These are phyloP conservation scores for Rehmannia glutinosa DNA, from an alignment of 257 asterid species.

Conservation along the genomic window DNA sequence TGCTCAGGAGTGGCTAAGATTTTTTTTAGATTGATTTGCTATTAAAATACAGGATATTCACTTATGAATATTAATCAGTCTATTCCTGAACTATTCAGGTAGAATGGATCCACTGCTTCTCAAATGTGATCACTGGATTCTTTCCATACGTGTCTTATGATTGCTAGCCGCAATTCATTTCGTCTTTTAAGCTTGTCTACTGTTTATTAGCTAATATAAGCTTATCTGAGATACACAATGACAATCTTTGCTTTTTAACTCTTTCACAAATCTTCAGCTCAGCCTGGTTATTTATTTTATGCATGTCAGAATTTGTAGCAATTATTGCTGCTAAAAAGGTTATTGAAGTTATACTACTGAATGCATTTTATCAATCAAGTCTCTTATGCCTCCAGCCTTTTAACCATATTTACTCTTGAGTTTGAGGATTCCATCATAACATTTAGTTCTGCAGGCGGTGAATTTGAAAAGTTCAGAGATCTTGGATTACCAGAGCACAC, in stretches of 20 bases:
- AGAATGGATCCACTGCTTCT: background rate
- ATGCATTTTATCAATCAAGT: background rate
- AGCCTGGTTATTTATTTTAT: background rate
- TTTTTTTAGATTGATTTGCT: background rate
- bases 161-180: no score
- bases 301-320: no score
- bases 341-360: background rate
- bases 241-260: background rate
- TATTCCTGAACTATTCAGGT: background rate
- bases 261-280: background rate
- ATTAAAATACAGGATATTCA: background rate
- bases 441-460: constrained; percentile 73
- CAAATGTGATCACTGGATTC: background rate
- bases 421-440: constrained; percentile 21
- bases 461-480: constrained; percentile 89
- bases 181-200: no score
- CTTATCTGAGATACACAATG: background rate
- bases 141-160: background rate
- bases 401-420: background rate
- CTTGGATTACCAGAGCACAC: constrained; percentile 68
- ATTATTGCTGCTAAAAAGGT: background rate
- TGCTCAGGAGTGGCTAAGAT: background rate
- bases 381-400: background rate
- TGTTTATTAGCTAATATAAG: background rate
- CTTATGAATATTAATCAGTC: background rate